phyloP scores from a whole-genome alignment of 2,329 filamentous ascomycete genomes.

The Fusarium vanettenii region DNA sequence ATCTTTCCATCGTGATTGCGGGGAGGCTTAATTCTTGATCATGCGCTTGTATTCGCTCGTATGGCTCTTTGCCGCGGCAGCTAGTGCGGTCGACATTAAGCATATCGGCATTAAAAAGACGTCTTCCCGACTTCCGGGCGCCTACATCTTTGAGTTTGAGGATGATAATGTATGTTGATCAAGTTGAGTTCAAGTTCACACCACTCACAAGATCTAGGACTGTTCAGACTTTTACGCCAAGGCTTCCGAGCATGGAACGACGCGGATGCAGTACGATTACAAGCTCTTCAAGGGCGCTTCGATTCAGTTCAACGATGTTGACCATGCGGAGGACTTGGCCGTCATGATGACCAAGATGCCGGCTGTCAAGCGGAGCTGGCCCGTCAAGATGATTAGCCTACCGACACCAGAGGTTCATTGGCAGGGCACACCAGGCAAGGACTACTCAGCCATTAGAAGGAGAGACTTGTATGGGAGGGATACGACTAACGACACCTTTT shows the following conservation, averaged over 20 bases:
- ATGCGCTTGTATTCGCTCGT: conserved; percentile 48
- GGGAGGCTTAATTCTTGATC: conserved; percentile 1
- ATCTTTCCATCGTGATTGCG: conserved; percentile 21
- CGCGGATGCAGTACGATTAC: conserved; percentile 61
- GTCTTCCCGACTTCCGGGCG: conserved; percentile 53
- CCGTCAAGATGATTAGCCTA: conserved; percentile 57
- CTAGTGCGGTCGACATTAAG: conserved; percentile 44
- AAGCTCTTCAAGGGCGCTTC: conserved; percentile 66
- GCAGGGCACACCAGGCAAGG: conserved; percentile 51
- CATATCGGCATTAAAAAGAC: conserved; percentile 35
- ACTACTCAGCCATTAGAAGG: conserved; percentile 33
- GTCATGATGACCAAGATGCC: conserved; percentile 55
- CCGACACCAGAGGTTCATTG: conserved; percentile 55
- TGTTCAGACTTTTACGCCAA: conserved; percentile 30
- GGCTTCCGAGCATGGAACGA: conserved; percentile 50
- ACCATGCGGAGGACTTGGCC: conserved; percentile 57
- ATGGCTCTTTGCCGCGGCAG: conserved; percentile 51
- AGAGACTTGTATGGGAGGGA: conserved; percentile 27
- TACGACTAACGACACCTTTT: conserved; percentile 52
- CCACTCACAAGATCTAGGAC: conserved; percentile 16
- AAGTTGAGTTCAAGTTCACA: background rate
- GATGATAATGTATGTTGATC: conserved; percentile 56
- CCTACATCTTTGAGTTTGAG: conserved; percentile 66
- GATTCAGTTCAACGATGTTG: conserved; percentile 61
- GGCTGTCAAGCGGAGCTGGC: conserved; percentile 62